These are phyloP conservation scores for Alternaria alternata DNA, from an alignment of 2,329 filamentous ascomycete genomes.

Conservation along the genomic window DNA sequence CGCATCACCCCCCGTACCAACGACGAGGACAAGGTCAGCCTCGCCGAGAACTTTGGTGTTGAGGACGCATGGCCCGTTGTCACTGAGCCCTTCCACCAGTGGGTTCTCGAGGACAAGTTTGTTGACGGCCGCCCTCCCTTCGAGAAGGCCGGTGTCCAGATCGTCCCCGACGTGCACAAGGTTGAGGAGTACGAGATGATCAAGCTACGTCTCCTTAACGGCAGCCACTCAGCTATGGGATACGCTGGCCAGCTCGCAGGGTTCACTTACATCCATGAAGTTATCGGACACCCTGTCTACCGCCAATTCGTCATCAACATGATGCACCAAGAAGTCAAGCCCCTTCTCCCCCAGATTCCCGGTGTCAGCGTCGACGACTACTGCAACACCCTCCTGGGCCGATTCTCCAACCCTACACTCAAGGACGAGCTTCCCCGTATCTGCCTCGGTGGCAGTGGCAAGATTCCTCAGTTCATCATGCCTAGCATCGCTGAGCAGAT, in stretches of 20 bases:
- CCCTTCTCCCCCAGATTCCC: slow-evolving; percentile 37
- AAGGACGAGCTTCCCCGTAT: slow-evolving; percentile 42
- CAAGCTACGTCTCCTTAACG: slow-evolving; percentile 41
- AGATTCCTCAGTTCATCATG: slow-evolving; percentile 43
- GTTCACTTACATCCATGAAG: slow-evolving; percentile 40
- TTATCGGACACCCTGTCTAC: slow-evolving; percentile 34
- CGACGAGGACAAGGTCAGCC: slow-evolving; percentile 30
- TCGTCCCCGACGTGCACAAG: slow-evolving; percentile 36
- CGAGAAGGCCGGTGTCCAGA: slow-evolving; percentile 42
- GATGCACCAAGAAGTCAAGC: slow-evolving; percentile 43
- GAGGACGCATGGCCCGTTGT: slow-evolving; percentile 40
- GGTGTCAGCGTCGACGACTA: slow-evolving; percentile 39
- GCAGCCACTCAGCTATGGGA: slow-evolving; percentile 39
- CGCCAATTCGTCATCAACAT: slow-evolving; percentile 39
- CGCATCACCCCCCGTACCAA: slow-evolving; percentile 40
- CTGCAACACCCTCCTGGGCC: slow-evolving; percentile 35
- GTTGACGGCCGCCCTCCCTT: slow-evolving; percentile 38
- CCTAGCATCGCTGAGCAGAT: slow-evolving; percentile 42
- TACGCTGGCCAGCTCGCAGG: slow-evolving; percentile 37
- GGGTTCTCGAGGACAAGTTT: slow-evolving; percentile 43
- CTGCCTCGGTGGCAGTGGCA: slow-evolving; percentile 41
- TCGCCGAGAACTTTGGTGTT: slow-evolving; percentile 35
- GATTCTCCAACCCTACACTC: slow-evolving; percentile 40
- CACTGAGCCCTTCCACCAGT: slow-evolving; percentile 41
- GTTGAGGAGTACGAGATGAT: slow-evolving; percentile 41